Base-by-base conservation (phyloP, 441 rosid genomes). In the Pelargonium citronellum region DNA sequence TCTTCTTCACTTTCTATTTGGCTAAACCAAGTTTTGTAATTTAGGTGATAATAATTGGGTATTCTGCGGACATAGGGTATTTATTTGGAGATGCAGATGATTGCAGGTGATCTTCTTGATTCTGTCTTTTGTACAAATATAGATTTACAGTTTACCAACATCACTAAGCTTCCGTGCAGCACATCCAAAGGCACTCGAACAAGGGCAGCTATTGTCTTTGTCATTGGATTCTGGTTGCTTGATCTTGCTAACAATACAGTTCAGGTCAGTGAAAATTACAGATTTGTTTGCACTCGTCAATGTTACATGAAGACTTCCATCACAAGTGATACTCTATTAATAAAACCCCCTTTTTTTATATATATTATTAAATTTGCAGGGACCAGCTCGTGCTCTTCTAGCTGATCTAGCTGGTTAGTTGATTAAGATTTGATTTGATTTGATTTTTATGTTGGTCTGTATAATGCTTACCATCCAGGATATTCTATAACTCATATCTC, bases 171-270 rank as follows among this genome's bases (percentile, higher is more conserved):
- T 53, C 16, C 16, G 74, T 84, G 86, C 89, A 94, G 97, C 16
- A 85, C 84, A 70, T 94, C 79, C 76, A 94, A 87, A 77, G 98
- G 98, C 64, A 88, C 95, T 46, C 83, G 94, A 75, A 86, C 90
- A 68, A 84, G 86, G 77, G 97, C 97, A 16, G 95, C 98, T 64
- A 57, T 89, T 84, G 86, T 91, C 74, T 94, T 94, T 81, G 79
- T 91, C 70, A 78, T 90, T 67, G 98, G 97, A 39, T 94, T 94
- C 81, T 94, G 98, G 98, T 76, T 94, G 94, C 87, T 94, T 82
- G 97, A 91, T 83, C 96, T 94, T 73, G 98, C 97, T 1, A 94
- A 94, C 81, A 94, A 94, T 76, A 91, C 96, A 0, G 98, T 94
- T 60, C 97, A 94, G 91, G 97, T 90, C 69, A 79, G 62, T 55